Evolutionary conservation across 2,329 filamentous ascomycete species (phyloP), one percentile per base, ranked within the genome.

Genomic region (Davidsoniella neocaledoniae): DNA sequence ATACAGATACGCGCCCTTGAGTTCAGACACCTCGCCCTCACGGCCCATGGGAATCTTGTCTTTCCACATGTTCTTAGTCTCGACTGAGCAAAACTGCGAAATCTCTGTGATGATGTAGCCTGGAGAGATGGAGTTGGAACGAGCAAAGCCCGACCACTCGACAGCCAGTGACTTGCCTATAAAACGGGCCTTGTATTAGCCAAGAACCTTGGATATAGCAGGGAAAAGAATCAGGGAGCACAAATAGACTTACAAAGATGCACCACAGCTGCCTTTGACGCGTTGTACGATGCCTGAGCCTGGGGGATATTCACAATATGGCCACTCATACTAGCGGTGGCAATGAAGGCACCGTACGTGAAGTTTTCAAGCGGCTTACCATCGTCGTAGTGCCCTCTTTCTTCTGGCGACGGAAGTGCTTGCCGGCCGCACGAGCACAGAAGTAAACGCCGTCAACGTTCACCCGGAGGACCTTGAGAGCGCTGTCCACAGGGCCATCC

Each of bases 1-100:
- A 64, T 87, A 91, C 44, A 93, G 65, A 62, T 83, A 94, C 16
- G 81, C 81, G 17, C 84, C 86, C 68, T 90, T 88, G 57, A 93
- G 70, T 68, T 94, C 86, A 53, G 77, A 74, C 2, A 76, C 68
- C 55, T 79, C 70, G 8, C 81, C 86, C 60, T 87, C 81, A 56
- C 86, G 74, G 14, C 51, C 51, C 40, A 51, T 52, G 9, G 42
- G 46, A 41, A 46, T 52, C 36, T 48, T 40, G 33, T 52, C 76
- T 61, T 76, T 78, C 81, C 84, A 88, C 52, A 83, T 70, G 42
- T 74, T 69, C 71, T 85, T 84, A 3, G 75, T 80, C 57, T 84
- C 81, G 7, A 68, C 59, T 0, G 76, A 68, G 8, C 77, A 56
- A 70, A 52, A 52, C 26, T 49, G 66, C 10, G 77, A 77, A 56